Percentiles rank a stretch among this genome's conserved stretches.
phyloP scores from a whole-genome alignment of 352 stramenopile species.

The Globisporangium alternatum region DNA sequence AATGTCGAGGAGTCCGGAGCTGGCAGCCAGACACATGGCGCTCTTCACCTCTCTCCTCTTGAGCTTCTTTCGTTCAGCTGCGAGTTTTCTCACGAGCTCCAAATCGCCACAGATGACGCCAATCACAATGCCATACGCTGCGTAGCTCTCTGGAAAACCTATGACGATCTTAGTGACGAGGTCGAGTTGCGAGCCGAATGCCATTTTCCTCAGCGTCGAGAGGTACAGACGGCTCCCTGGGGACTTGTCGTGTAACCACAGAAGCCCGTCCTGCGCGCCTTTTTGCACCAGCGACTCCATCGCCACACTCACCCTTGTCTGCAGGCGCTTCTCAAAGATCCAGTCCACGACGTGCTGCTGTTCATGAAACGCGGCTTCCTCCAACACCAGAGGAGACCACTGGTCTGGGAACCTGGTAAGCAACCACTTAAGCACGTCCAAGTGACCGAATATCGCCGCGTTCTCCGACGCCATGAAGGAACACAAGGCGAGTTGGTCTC shows the following conservation, averaged over 20 bases:
- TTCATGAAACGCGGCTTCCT: constrained; percentile 10
- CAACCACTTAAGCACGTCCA: constrained; percentile 8
- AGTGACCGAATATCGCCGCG: constrained; percentile 6
- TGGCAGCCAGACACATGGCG: constrained; percentile 13
- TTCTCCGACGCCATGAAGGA: constrained; percentile 5
- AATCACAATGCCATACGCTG: background rate
- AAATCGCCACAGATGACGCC: constrained; percentile 10
- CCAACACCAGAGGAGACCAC: constrained; percentile 7
- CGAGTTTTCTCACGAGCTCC: background rate
- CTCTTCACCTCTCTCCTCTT: constrained; percentile 10
- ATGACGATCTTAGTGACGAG: constrained; percentile 2
- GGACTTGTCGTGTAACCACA: constrained; percentile 16
- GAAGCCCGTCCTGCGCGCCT: background rate
- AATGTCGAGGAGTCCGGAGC: constrained; percentile 8
- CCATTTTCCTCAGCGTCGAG: constrained; percentile 9
- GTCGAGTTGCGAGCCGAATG: constrained; percentile 1
- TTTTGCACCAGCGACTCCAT: constrained; percentile 3
- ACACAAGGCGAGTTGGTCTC: background rate
- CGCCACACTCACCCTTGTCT: background rate
- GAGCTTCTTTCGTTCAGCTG: background rate
- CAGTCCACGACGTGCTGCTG: constrained; percentile 16
- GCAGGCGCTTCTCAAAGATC: constrained; percentile 5
- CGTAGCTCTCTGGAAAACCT: constrained; percentile 6
- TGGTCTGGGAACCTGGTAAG: background rate
- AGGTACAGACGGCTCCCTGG: background rate